Evolutionary conservation across 83 land plant genomes (phyloP).

Genomic region (Thuja plicata): DNA sequence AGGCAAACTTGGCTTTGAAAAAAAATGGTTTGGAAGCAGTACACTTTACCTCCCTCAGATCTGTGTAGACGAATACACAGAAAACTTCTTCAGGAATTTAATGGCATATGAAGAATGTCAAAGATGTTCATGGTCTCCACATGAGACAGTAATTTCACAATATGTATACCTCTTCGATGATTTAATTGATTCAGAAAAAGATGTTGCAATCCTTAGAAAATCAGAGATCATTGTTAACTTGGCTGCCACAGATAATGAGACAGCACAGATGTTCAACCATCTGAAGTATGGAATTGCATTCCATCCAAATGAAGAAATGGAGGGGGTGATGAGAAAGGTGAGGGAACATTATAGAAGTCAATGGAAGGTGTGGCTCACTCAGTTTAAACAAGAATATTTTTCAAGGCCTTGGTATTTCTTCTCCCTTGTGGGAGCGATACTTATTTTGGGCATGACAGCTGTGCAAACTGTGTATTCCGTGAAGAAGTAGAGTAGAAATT

Average conservation of each 20-base stretch:
- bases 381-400: background rate
- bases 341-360: background rate
- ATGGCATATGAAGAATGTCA: slow-evolving; percentile 35
- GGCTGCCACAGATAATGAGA: slow-evolving; percentile 23
- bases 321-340: background rate
- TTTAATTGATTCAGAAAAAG: slow-evolving; percentile 21
- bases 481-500: too few species aligned
- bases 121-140: slow-evolving; percentile 13
- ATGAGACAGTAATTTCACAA: slow-evolving; percentile 12
- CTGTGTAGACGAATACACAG: background rate
- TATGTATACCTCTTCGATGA: slow-evolving; percentile 24
- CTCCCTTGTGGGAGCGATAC: too few species aligned
- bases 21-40: too few species aligned
- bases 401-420: too few species aligned
- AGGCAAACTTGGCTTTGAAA: too few species aligned
- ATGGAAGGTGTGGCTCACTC: background rate
- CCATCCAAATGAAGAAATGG: background rate
- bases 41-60: too few species aligned
- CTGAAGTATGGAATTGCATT: background rate
- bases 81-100: slow-evolving; percentile 23
- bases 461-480: too few species aligned
- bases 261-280: slow-evolving; percentile 16
- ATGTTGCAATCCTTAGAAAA: slow-evolving; percentile 21
- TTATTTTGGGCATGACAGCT: too few species aligned
- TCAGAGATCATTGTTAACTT: background rate